phyloP scores from a whole-genome alignment of 495 filamentous ascomycete species.

The Podospora didyma region DNA sequence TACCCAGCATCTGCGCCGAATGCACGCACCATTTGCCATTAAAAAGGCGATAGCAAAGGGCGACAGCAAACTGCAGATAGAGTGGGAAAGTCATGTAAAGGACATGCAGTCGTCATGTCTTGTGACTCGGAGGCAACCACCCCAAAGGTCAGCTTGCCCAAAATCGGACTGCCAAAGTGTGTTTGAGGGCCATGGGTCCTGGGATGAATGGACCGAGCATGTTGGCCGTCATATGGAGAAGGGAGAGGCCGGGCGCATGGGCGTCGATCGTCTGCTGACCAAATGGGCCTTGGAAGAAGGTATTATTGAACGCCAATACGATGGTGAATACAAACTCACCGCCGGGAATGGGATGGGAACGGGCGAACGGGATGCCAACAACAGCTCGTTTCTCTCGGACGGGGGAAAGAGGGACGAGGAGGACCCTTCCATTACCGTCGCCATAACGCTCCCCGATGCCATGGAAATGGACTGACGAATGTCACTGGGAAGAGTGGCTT shows the following conservation, averaged over 20 bases:
- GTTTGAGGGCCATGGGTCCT: conserved; percentile 69
- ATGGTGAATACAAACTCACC: conserved; percentile 48
- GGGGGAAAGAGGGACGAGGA: conserved; percentile 27
- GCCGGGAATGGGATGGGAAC: conserved; percentile 22
- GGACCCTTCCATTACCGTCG: conserved; percentile 32
- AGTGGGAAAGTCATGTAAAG: conserved; percentile 55
- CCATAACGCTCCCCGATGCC: conserved; percentile 16
- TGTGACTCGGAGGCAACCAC: conserved; percentile 59
- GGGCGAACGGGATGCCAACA: conserved; percentile 15
- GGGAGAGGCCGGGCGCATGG: conserved; percentile 47
- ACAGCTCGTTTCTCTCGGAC: conserved; percentile 14
- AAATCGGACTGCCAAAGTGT: conserved; percentile 60
- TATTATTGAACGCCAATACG: conserved; percentile 52
- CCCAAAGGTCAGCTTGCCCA: conserved; percentile 62
- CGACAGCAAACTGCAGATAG: conserved; percentile 48
- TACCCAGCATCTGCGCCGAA: conserved; percentile 88
- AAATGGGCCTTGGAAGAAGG: conserved; percentile 54
- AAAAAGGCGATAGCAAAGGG: conserved; percentile 46
- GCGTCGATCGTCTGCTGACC: conserved; percentile 47
- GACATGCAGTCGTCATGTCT: conserved; percentile 68
- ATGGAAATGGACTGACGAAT: conserved; percentile 26
- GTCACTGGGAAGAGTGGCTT: neutral
- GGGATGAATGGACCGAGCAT: conserved; percentile 90
- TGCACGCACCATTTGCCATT: conserved; percentile 64
- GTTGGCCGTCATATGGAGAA: conserved; percentile 85